Evolutionary conservation across 768 basidiomycete genomes (phyloP).

Genomic region (Pleurotus platypus): DNA sequence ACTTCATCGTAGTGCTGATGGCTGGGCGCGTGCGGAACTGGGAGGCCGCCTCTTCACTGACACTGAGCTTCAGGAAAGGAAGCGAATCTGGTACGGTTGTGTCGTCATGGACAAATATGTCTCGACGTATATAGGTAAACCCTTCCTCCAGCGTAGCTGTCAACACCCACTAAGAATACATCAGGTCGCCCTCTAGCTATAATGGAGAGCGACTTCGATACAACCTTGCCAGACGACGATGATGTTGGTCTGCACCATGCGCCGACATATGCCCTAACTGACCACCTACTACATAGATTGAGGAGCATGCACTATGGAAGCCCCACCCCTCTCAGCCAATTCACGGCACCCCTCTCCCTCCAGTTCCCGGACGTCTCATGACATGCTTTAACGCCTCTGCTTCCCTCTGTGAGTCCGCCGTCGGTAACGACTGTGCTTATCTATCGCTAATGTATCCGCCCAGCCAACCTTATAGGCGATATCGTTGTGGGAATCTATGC

Average conservation of each 20-base stretch:
- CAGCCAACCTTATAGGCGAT: constrained; percentile 66
- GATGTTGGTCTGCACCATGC: constrained; percentile 37
- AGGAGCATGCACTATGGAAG: constrained; percentile 58
- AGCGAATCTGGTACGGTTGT: constrained; percentile 77
- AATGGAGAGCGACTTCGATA: constrained; percentile 75
- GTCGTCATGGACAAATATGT: constrained; percentile 79
- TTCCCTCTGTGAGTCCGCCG: constrained; percentile 50
- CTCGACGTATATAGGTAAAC: constrained; percentile 69
- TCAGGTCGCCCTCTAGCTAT: constrained; percentile 70
- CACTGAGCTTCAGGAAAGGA: constrained; percentile 65
- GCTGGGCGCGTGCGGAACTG: constrained; percentile 62
- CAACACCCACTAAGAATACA: constrained; percentile 2
- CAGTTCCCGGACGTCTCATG: constrained; percentile 46
- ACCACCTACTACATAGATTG: constrained; percentile 34
- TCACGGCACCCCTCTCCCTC: not conserved
- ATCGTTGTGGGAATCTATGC: constrained; percentile 74
- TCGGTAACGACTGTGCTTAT: not conserved
- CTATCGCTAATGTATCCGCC: constrained; percentile 4
- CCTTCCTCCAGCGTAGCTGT: constrained; percentile 1
- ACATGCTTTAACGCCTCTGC: constrained; percentile 82
- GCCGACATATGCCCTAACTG: not conserved
- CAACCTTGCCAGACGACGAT: constrained; percentile 54
- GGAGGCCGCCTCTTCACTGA: constrained; percentile 55
- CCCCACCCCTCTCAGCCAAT: constrained; percentile 26
- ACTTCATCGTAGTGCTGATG: constrained; percentile 77